Base-by-base conservation (phyloP, 257 asterid species). In the Forsythia viridissima region DNA sequence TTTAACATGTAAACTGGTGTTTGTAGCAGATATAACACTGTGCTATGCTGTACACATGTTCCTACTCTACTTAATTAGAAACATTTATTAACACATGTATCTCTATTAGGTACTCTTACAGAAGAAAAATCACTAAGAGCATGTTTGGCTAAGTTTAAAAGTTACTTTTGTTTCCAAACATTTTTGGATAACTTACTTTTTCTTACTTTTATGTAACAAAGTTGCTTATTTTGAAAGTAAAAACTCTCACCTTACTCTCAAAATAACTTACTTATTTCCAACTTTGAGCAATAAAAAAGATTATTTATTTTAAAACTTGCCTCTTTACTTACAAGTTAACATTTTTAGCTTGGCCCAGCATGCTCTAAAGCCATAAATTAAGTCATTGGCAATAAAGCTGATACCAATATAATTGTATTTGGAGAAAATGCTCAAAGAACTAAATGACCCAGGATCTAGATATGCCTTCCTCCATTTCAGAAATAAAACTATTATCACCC, bases 61-160 rank as follows among this genome's bases (percentile, higher is more conserved):
- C 51, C 42, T 79, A 76, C 30, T 71, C 11, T 48, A 37, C 48
- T 36, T 71, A 11, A 72, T n/a, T 48, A 59, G n/a, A 43, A 83
- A 46, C 77, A 73, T 40, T n/a, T 21, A 40, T 36, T 8, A 21
- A 61, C 10, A 8, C 38, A 3, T 6, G 37, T 9, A 61, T n/a
- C 68, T 61, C 15, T n/a, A 61, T 55, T n/a, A 7, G 18, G 21
- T 55, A 55, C 30, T 55, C 65, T 18, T 18, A 55, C 24, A 52
- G 24, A n/a, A 55, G 65, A 55, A 55, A 55, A 55, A 16, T 55
- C 30, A 18, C 10, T 55, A 16, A 55, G 65, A 55, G 30, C 65
- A 0, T 55, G 11, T 55, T n/a, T 55, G 30, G 65, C 65, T 18
- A 18, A 55, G 30, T 18, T 13, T 55, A n/a, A 55, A 16, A 52